A percentile compares a stretch with the other conserved stretches of the same genome.
Conservation (phyloP, 2,329 filamentous ascomycete species). For the Pyrenochaeta sp. region DNA sequence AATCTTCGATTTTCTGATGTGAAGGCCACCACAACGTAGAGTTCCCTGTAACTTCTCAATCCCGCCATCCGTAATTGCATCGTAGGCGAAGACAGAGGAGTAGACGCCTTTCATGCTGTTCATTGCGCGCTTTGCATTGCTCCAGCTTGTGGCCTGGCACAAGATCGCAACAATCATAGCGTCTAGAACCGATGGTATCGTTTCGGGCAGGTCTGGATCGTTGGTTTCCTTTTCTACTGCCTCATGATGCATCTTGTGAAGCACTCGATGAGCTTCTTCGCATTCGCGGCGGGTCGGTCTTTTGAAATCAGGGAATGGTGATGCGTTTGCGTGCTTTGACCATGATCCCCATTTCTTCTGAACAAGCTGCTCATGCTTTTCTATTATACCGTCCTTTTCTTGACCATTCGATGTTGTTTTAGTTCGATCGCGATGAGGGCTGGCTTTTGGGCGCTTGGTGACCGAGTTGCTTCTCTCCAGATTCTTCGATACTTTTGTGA, state of each 20-base stretch:
- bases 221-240: conserved; percentile 8
- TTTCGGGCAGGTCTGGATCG: conserved; percentile 4
- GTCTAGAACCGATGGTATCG: conserved; percentile 9
- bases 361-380: too few relatives aligned
- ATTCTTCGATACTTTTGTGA: too few relatives aligned
- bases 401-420: too few relatives aligned
- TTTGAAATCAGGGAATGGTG: conserved; percentile 9
- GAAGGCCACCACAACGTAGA: conserved; percentile 6
- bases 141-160: conserved; percentile 10
- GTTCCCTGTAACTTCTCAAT: conserved; percentile 5
- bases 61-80: conserved; percentile 1
- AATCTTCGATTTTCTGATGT: conserved; percentile 9
- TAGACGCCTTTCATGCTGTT: conserved; percentile 5
- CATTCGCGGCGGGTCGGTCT: conserved; percentile 9
- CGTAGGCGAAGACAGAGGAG: conserved; percentile 7
- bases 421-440: too few relatives aligned
- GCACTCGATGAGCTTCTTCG: conserved; percentile 6
- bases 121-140: conserved; percentile 12
- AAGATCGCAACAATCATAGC: conserved; percentile 9
- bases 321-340: conserved; percentile 11
- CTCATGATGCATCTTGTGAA: conserved; percentile 7
- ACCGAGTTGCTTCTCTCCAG: too few relatives aligned
- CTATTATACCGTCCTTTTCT: too few relatives aligned
- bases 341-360: conserved; percentile 12
- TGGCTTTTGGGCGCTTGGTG: too few relatives aligned